Evolutionary conservation across 1,139 yeast species (phyloP).

Genomic region (Suhomyces chickasaworum): DNA sequence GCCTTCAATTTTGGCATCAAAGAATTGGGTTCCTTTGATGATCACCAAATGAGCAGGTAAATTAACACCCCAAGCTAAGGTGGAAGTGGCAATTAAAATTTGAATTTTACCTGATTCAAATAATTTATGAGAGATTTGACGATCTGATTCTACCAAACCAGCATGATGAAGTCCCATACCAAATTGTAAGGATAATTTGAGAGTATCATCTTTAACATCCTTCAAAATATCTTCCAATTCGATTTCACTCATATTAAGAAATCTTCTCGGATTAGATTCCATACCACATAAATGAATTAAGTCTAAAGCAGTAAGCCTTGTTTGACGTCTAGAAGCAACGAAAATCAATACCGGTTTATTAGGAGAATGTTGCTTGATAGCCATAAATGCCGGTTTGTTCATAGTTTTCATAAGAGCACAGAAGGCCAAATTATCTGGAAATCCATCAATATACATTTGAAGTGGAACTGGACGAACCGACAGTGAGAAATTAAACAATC

Average conservation of each 20-base stretch:
- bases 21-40: constrained; percentile 90
- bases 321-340: constrained; percentile 97
- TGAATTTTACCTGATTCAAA: constrained; percentile 87
- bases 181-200: constrained; percentile 80
- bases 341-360: constrained; percentile 88
- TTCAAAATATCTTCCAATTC: constrained; percentile 67
- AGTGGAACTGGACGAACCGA: constrained; percentile 97
- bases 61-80: constrained; percentile 97
- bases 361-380: constrained; percentile 94
- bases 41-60: constrained; percentile 93
- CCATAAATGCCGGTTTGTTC: constrained; percentile 98
- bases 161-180: constrained; percentile 99
- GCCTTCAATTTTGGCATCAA: constrained; percentile 78
- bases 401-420: constrained; percentile 96
- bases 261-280: constrained; percentile 91
- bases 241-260: constrained; percentile 71
- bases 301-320: constrained; percentile 91
- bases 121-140: constrained; percentile 81
- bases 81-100: constrained; percentile 89
- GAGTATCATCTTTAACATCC: constrained; percentile 85
- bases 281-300: constrained; percentile 91
- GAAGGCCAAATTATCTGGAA: constrained; percentile 91
- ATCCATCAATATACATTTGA: constrained; percentile 97
- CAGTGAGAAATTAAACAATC: constrained; percentile 89
- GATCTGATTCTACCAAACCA: constrained; percentile 88